Evolutionary conservation across 2,329 filamentous ascomycete species (phyloP), one percentile per base, ranked within the genome.

Genomic region (Curvularia hawaiiensis): DNA sequence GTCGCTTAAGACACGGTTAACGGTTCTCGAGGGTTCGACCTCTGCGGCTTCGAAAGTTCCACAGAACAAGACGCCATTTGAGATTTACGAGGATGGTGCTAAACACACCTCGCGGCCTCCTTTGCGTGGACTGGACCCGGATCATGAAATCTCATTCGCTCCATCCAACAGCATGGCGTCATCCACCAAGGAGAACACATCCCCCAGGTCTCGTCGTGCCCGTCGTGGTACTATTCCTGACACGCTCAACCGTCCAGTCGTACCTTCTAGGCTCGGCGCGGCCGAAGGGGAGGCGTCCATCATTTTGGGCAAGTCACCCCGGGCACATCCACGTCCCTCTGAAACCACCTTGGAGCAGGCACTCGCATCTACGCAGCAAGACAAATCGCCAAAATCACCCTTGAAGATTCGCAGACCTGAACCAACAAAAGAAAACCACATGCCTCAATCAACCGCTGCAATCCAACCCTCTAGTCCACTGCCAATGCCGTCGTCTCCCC

Each of bases 1-100:
- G 12, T 65, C 64, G 3, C 62, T 78, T 8, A 77, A 75, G 54
- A 60, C 64, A 26, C 71, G 72, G 2, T 62, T 77, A 22, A 66
- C 64, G 2, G 64, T 61, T 3, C 39, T 75, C 40, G 74, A 77
- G 50, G 67, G 63, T 12, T 67, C 69, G 2, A 47, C 55, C 26
- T 33, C 60, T n/a, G 35, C 53, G 22, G 47, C 65, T 14, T 62
- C 65, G 7, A 64, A 64, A 0, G 40, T 58, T 1, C 53, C 59
- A 43, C 58, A 65, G 28, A 61, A 38, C 28, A 70, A 69, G 35
- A 52, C 56, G 12, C 61, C 66, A 0, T 73, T 76, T 50, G 54
- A 68, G 2, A 75, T 75, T 22, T 70, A 70, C 41, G 72, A 75
- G 48, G 73, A 75, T 46, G 50, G 56, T 3, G 65, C 57, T 44